A percentile compares a stretch with the other conserved stretches of the same genome.
Conservation (phyloP, 1,139 yeast genomes). For the Meyerozyma smithsonii region DNA sequence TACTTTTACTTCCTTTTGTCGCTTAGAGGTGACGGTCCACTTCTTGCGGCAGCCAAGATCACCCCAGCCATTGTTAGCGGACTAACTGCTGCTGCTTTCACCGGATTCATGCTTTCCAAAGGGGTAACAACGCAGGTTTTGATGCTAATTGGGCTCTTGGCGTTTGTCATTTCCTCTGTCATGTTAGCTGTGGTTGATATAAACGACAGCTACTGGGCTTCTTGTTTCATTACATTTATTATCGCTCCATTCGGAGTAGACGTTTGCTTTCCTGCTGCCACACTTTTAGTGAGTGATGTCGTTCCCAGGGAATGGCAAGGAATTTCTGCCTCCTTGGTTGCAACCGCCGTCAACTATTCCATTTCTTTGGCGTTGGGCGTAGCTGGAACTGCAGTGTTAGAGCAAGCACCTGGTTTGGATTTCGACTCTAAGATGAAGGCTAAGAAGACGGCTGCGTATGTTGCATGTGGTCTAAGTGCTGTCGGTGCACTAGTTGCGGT, state of each 20-base stretch:
- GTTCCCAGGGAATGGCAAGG: constrained; percentile 57
- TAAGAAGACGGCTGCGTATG: neutral
- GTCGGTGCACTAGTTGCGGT: neutral
- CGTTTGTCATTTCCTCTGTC: constrained; percentile 36
- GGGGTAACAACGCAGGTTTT: constrained; percentile 35
- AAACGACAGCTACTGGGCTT: constrained; percentile 50
- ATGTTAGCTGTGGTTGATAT: constrained; percentile 43
- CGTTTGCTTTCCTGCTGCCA: constrained; percentile 60
- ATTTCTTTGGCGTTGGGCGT: constrained; percentile 61
- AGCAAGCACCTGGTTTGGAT: neutral
- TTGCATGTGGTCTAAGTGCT: neutral
- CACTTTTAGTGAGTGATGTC: constrained; percentile 45
- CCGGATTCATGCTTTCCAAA: constrained; percentile 33
- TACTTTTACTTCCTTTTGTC: constrained; percentile 29
- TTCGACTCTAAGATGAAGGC: neutral
- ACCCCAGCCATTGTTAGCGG: constrained; percentile 42
- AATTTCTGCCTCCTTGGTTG: constrained; percentile 58
- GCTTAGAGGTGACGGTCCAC: constrained; percentile 27
- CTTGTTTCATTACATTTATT: constrained; percentile 42
- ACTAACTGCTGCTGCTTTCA: constrained; percentile 37
- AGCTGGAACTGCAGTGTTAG: constrained; percentile 51
- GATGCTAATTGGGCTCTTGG: constrained; percentile 41
- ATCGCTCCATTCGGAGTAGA: constrained; percentile 61
- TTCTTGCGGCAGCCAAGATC: constrained; percentile 34
- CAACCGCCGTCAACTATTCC: constrained; percentile 60